Percentiles rank a stretch among this genome's conserved stretches.
Evolutionary conservation across 1,284 basidiomycete genomes (phyloP).

Genomic region (Boletellus deceptivus): DNA sequence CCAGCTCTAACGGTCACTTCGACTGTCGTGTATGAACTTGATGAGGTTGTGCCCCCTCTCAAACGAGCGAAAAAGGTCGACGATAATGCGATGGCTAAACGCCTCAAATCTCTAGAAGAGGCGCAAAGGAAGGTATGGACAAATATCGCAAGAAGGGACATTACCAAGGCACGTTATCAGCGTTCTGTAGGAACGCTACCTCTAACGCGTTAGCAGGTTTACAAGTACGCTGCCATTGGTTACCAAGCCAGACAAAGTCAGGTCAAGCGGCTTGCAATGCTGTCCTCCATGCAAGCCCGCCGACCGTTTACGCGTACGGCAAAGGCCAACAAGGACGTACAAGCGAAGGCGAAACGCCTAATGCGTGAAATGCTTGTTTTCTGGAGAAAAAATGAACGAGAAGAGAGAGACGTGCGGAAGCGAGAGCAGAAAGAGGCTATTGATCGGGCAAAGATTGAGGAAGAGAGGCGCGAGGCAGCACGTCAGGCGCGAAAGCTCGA

Average conservation of each 20-base stretch:
- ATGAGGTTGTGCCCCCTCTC: conserved; percentile 63
- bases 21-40: conserved; percentile 65
- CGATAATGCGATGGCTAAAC: conserved; percentile 65
- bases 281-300: conserved; percentile 80
- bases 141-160: conserved; percentile 77
- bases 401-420: conserved; percentile 89
- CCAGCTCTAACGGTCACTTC: conserved; percentile 55
- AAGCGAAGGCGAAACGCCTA: conserved; percentile 82
- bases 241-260: conserved; percentile 65
- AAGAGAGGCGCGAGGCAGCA: conserved; percentile 94
- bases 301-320: conserved; percentile 76
- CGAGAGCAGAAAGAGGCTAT: conserved; percentile 93
- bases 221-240: conserved; percentile 71
- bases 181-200: conserved; percentile 1
- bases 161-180: conserved; percentile 62
- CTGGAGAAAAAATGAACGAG: conserved; percentile 98
- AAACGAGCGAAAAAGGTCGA: conserved; percentile 75
- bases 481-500: conserved; percentile 96
- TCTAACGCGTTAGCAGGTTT: conserved; percentile 54
- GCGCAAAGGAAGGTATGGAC: conserved; percentile 86
- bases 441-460: conserved; percentile 89
- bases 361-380: conserved; percentile 96
- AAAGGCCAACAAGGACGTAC: conserved; percentile 85
- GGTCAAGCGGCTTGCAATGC: conserved; percentile 73
- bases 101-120: conserved; percentile 76